Percentiles rank a stretch among this genome's conserved stretches.
phyloP scores from a whole-genome alignment of 345 rosid species.

The Lumnitzera littorea region DNA sequence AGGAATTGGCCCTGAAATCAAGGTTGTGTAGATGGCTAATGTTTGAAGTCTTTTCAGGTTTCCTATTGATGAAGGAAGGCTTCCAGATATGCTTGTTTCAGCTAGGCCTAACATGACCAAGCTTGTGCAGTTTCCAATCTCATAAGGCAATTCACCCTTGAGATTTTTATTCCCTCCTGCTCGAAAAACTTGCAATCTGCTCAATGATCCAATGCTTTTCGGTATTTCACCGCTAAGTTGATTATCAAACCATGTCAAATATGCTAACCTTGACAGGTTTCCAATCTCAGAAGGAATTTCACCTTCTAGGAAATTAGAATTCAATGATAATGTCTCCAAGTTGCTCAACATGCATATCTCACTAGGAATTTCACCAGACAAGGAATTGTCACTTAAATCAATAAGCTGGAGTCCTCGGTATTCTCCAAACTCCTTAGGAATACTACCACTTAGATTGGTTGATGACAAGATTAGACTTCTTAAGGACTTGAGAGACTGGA shows the following conservation, averaged over 20 bases:
- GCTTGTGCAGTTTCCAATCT: conserved; percentile 79
- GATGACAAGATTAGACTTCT: conserved; percentile 54
- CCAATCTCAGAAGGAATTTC: conserved; percentile 63
- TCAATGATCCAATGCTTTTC: conserved; percentile 54
- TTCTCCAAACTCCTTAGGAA: conserved; percentile 66
- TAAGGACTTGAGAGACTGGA: conserved; percentile 48
- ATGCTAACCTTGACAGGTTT: conserved; percentile 45
- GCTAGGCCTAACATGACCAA: conserved; percentile 84
- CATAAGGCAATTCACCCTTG: conserved; percentile 76
- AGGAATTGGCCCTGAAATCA: conserved; percentile 71
- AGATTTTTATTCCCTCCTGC: conserved; percentile 91
- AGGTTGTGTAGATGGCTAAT: conserved; percentile 67
- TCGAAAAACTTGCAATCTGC: conserved; percentile 47
- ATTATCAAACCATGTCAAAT: conserved; percentile 69
- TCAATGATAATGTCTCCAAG: conserved; percentile 48
- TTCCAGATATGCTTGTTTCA: conserved; percentile 88
- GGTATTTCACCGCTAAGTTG: conserved; percentile 74
- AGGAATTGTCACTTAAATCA: conserved; percentile 69
- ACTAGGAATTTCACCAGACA: conserved; percentile 64
- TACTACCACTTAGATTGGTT: conserved; percentile 60
- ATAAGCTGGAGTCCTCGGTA: conserved; percentile 40
- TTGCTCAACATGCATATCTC: conserved; percentile 60
- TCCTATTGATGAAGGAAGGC: conserved; percentile 64
- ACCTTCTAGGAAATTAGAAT: conserved; percentile 75
- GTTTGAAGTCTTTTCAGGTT: conserved; percentile 66